Percentiles rank a stretch among this genome's conserved stretches.
These are phyloP conservation scores for Bipolaris oryzae DNA, from an alignment of 2,329 filamentous ascomycete genomes.

Conservation along the genomic window DNA sequence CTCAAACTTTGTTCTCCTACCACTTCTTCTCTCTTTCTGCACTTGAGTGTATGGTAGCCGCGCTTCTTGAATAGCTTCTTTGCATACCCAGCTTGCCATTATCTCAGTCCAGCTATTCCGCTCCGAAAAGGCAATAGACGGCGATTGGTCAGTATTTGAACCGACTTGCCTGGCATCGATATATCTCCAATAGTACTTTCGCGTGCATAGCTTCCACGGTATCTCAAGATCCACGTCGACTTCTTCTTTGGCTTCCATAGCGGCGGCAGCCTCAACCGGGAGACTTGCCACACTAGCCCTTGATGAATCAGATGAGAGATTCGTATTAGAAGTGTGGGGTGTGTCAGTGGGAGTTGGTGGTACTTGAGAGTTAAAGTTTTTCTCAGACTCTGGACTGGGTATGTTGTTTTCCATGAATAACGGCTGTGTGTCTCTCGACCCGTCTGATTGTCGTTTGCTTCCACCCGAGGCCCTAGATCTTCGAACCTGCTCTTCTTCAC, in stretches of 20 bases:
- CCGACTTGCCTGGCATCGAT: conserved; percentile 41
- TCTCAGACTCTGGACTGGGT: conserved; percentile 28
- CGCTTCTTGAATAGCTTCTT: conserved; percentile 45
- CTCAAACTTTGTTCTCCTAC: conserved; percentile 42
- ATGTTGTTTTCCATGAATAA: conserved; percentile 36
- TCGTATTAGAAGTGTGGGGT: conserved; percentile 28
- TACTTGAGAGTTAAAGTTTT: conserved; percentile 26
- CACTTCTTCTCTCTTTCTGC: conserved; percentile 41
- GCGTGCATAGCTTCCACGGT: conserved; percentile 45
- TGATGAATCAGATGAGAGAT: conserved; percentile 30
- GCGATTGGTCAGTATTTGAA: conserved; percentile 36
- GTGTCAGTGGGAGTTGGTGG: conserved; percentile 39
- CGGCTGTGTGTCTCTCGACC: conserved; percentile 33
- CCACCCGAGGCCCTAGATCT: conserved; percentile 19
- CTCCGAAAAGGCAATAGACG: conserved; percentile 37
- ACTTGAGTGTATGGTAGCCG: conserved; percentile 39
- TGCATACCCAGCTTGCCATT: conserved; percentile 47
- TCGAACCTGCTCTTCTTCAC: conserved; percentile 35
- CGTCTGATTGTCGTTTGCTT: conserved; percentile 18
- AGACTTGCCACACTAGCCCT: conserved; percentile 33
- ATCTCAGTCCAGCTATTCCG: conserved; percentile 46
- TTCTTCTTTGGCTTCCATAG: conserved; percentile 40
- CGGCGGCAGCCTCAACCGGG: conserved; percentile 40
- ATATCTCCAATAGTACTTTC: conserved; percentile 44
- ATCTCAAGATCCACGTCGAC: conserved; percentile 44